Conservation (phyloP, 352 stramenopile genomes). For the Blastocystis sp. region DNA sequence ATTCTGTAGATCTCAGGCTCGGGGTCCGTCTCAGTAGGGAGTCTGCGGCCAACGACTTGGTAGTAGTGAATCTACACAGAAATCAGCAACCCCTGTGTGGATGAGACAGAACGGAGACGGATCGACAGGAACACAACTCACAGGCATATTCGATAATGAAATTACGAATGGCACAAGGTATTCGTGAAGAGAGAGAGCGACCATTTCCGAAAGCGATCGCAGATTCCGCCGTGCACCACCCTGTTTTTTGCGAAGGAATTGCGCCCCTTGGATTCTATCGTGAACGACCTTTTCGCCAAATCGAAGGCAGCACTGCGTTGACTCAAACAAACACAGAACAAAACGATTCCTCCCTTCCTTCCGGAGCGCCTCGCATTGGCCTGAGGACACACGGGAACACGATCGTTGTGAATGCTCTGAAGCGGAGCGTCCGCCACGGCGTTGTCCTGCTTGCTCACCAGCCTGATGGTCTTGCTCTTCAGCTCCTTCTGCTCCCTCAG, state of each 20-base stretch:
- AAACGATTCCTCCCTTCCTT: too few relatives aligned
- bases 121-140: background rate
- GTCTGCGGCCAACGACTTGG: constrained; percentile 85
- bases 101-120: background rate
- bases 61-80: constrained; percentile 75
- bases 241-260: too few relatives aligned
- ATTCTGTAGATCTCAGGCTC: too few relatives aligned
- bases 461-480: constrained; percentile 13
- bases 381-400: background rate
- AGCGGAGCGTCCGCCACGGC: background rate
- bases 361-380: background rate
- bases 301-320: too few relatives aligned
- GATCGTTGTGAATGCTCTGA: constrained; percentile 23
- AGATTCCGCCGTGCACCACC: constrained; percentile 14
- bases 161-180: background rate
- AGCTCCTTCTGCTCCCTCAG: background rate
- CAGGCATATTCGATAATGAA: background rate
- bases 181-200: background rate
- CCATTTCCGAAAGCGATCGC: background rate
- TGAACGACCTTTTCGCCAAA: too few relatives aligned
- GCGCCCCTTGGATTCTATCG: too few relatives aligned
- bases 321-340: too few relatives aligned
- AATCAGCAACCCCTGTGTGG: constrained; percentile 73
- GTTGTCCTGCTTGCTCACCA: background rate
- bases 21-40: constrained; percentile 70